Base-by-base conservation (phyloP, 352 stramenopile genomes). In the Phytophthora agathidicida region DNA sequence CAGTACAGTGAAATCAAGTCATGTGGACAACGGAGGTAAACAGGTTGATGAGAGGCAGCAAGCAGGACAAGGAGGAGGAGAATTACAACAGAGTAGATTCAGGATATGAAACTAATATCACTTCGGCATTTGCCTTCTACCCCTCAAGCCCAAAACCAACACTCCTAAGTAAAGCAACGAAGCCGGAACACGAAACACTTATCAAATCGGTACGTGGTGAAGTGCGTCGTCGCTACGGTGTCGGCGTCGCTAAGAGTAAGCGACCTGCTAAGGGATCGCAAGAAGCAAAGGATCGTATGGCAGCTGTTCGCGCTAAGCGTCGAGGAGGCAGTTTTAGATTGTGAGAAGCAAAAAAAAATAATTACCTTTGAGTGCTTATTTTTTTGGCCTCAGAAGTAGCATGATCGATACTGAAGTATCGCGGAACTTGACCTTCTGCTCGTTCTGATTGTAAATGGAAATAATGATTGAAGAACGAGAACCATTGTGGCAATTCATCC, bases 391-490 rank as follows among this genome's bases (percentile, higher is more conserved):
- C 3, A 63, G 23, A 9, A 68, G 14, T 0, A 68, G 37, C 49
- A 57, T 58, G 23, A 60, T 39, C 45, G 9, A 11, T n/a, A n/a
- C n/a, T n/a, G n/a, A n/a, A n/a, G n/a, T n/a, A n/a, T n/a, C n/a
- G n/a, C n/a, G n/a, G n/a, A 63, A 63, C 4, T n/a, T 47, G 0
- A 54, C 19, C 7, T 45, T 45, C 6, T 44, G 33, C 7, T 56
- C 54, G 6, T 63, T 41, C 20, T 63, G 54, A 48, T 63, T 51
- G 20, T 50, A 54, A 13, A 63, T 56, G 33, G 19, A 50, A 8
- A 63, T 36, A 5, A 20, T 54, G 5, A 63, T 42, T 7, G 54
- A 44, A 2, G 42, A 41, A 23, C 45, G 20, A 22, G 43, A 36
- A 3, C 54, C 44, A 26, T 63, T 47, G 8, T 56, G 19, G 4